Evolutionary conservation across 257 asterid species (phyloP).

Genomic region (Solanum sitiens): DNA sequence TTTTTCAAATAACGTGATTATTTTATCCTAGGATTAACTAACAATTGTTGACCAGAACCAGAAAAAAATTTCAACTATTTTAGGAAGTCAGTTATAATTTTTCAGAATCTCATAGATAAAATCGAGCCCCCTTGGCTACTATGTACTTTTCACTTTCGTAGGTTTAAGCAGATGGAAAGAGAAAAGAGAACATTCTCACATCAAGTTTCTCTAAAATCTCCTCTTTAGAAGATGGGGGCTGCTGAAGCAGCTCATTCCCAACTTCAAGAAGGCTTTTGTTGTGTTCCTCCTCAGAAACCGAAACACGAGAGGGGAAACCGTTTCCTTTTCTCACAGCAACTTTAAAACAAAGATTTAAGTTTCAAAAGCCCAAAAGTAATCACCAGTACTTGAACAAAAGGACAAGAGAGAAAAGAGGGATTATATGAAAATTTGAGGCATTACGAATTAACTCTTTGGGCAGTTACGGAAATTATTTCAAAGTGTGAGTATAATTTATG

Average conservation of each 20-base stretch:
- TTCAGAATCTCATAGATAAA: not conserved
- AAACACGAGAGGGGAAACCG: not conserved
- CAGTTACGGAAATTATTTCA: not conserved
- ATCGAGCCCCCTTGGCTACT: not conserved
- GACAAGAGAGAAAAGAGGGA: not conserved
- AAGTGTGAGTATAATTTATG: not conserved
- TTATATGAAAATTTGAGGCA: not conserved
- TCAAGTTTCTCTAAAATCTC: conserved; percentile 7
- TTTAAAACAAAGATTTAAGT: not conserved
- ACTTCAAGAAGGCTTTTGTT: not conserved
- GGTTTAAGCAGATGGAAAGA: not conserved
- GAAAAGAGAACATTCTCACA: not conserved
- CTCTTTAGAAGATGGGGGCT: not conserved
- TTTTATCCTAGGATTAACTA: not conserved
- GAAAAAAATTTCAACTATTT: not conserved
- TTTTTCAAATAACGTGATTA: not conserved
- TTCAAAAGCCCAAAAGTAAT: not conserved
- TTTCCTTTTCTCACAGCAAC: not conserved
- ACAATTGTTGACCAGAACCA: not conserved
- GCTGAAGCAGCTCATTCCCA: conserved; percentile 5
- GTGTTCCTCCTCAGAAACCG: not conserved
- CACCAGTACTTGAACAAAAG: not conserved
- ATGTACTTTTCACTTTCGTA: not conserved
- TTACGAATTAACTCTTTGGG: not conserved
- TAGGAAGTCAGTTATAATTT: not conserved